Percentiles rank a stretch among this genome's conserved stretches.
These are phyloP conservation scores for Fraxinus floribunda DNA, from an alignment of 305 asterid genomes.

Conservation along the genomic window DNA sequence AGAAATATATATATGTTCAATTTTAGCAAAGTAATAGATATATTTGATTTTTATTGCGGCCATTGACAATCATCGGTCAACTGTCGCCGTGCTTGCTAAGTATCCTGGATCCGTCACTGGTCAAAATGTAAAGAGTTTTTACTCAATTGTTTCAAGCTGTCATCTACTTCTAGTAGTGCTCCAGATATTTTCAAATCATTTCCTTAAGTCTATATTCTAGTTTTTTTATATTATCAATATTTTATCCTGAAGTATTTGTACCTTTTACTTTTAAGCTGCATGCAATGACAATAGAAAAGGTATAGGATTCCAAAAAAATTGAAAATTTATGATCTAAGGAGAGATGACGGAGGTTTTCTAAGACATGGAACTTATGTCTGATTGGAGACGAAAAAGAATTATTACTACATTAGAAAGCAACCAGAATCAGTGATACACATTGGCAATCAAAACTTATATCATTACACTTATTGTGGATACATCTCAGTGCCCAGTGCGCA, in stretches of 20 bases:
- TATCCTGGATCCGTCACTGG: background rate
- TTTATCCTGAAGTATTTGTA: background rate
- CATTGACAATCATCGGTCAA: background rate
- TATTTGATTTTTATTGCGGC: background rate
- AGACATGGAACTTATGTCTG: background rate
- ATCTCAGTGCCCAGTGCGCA: background rate
- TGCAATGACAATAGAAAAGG: background rate
- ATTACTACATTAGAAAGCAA: background rate
- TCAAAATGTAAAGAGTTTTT: background rate
- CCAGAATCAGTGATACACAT: background rate
- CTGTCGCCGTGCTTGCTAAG: background rate
- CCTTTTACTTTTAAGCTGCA: background rate
- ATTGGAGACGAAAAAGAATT: background rate
- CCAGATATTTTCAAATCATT: background rate
- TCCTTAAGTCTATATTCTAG: background rate
- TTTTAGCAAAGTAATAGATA: background rate
- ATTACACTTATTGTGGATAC: background rate
- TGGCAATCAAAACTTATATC: background rate
- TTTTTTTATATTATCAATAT: background rate
- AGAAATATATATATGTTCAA: background rate
- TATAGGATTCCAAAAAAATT: background rate
- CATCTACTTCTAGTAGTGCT: background rate
- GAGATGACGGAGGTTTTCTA: background rate
- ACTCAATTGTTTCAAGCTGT: background rate
- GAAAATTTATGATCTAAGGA: background rate